Conservation (phyloP, 805 yeast genomes). For the Cyberlindnera americana region DNA sequence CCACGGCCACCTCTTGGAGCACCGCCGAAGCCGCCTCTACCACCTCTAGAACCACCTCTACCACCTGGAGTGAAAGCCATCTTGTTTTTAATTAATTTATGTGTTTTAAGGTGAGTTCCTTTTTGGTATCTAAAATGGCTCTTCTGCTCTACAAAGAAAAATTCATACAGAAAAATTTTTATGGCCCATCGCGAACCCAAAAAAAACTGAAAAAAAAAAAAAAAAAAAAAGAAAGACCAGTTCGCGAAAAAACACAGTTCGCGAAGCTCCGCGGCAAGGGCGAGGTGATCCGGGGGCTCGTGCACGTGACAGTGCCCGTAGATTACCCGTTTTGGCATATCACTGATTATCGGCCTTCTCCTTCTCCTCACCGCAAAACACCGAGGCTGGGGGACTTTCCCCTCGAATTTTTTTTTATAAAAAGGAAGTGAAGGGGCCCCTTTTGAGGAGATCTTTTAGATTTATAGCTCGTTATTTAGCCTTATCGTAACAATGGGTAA, state of each 20-base stretch:
- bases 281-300: not conserved
- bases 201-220: conserved; percentile 1
- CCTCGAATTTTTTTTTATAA: not conserved
- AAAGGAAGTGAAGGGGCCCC: not conserved
- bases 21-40: conserved; percentile 47
- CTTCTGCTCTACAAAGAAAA: too few species aligned
- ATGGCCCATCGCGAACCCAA: conserved; percentile 14
- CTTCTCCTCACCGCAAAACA: conserved; percentile 6
- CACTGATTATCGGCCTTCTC: not conserved
- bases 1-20: conserved; percentile 58
- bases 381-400: conserved; percentile 2
- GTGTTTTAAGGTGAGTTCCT: conserved; percentile 6
- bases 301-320: not conserved
- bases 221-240: not conserved
- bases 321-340: not conserved
- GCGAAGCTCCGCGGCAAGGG: too few species aligned
- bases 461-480: not conserved
- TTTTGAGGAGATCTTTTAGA: not conserved
- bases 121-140: too few species aligned
- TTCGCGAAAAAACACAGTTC: too few species aligned
- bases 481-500: not conserved
- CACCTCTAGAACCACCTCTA: conserved; percentile 51
- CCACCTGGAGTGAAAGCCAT: conserved; percentile 79
- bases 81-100: conserved; percentile 19
- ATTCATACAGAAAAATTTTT: conserved; percentile 11